Evolutionary conservation across 805 yeast species (phyloP), one percentile per base, ranked within the genome.

Genomic region (Kuraishia floccosa): DNA sequence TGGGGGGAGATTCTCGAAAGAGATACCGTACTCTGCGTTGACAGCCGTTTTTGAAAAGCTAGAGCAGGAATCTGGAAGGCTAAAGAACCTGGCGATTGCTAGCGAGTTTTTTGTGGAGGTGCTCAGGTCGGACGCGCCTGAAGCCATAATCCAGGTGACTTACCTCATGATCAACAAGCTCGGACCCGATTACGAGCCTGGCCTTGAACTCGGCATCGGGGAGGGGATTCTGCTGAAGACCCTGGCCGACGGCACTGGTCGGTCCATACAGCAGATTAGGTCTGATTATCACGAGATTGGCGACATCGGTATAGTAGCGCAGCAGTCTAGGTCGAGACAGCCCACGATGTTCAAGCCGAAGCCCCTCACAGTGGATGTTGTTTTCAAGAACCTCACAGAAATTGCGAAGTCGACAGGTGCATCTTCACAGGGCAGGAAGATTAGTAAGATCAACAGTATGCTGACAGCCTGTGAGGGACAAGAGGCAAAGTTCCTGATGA

Each of bases 131-230:
- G 63, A 72, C 27, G 71, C 76, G 5, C 39, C 44, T 5, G 29
- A 38, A 3, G 71, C 68, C 27, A 55, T 91, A 32, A 65, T 83
- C 5, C 73, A 71, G 33, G 75, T 84, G 2, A 80, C 87, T 1
- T 91, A 89, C 44, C 64, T 91, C 12, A 81, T 82, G 55, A 86
- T 89, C 49, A 89, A 89, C 50, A 62, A 89, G 37, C 58, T 87
- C 7, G 96, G 96, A 0, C 98, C 98, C 0, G 98, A 91, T 50
- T 91, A 91, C 48, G 95, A 85, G 48, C 56, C 57, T 0, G 96
- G 93, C 19, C 58, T 89, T 35, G 98, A 91, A 47, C 61, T 91
- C 17, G 98, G 98, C 0, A 64, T 91, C 3, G 98, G 98, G 12
- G 98, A 91, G 52, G 76, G 93, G 2, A 50, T 91, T 8, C 58